Evolutionary conservation across 768 basidiomycete species (phyloP), one percentile per base, ranked within the genome.

Genomic region (Sporobolomyces roseus): DNA sequence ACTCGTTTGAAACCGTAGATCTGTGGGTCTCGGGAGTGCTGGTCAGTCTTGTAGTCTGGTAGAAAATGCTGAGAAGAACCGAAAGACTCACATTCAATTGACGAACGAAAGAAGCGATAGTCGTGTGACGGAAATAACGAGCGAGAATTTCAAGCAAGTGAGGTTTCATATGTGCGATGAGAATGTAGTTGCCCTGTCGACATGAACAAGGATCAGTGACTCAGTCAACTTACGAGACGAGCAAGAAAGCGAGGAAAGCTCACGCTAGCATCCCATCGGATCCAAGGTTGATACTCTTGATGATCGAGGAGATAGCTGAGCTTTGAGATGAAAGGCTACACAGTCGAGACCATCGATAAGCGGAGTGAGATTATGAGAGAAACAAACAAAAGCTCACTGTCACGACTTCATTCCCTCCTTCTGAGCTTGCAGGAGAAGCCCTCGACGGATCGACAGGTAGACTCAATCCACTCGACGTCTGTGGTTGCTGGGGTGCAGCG

Each of bases 1-100:
- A 67, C 53, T 45, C 71, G 71, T 38, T 60, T 64, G 71, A 72
- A 72, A n/a, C 66, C 71, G 66, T 72, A 72, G 53, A 72, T 72
- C 66, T 68, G 58, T 29, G 2, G 6, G 49, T 8, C 10, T 0
- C 13, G n/a, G n/a, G n/a, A n/a, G n/a, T 29, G 17, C 29, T 7
- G 36, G 30, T 27, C 16, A 43, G n/a, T 14, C 10, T 41, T 35
- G 7, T 17, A 23, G 21, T 43, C 21, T 13, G 3, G 14, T 21
- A 29, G 13, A 25, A 6, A 48, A 21, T 17, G 27, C 27, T 21
- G 33, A 14, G 46, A 25, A 29, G 8, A 19, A n/a, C n/a, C n/a
- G n/a, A n/a, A n/a, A 16, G 14, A 50, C 66, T 23, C 32, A 63
- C 66, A 59, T 72, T 71, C 25, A 71, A 65, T 27, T 71, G 70